Evolutionary conservation across 805 yeast species (phyloP).

Genomic region (Cyberlindnera maritima): DNA sequence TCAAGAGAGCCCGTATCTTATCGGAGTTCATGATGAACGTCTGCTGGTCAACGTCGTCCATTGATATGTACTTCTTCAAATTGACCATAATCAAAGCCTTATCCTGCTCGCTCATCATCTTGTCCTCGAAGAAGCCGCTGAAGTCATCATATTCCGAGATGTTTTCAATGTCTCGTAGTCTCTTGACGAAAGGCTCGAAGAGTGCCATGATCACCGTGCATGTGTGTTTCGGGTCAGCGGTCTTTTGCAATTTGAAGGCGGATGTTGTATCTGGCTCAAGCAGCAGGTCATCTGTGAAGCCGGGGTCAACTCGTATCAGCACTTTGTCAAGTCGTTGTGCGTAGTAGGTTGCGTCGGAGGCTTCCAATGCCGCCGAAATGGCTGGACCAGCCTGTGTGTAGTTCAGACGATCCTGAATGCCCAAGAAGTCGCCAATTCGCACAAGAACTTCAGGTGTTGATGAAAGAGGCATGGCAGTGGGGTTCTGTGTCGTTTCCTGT

Average conservation of each 20-base stretch:
- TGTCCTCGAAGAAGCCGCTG: slow-evolving; percentile 16
- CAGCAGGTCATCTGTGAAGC: slow-evolving; percentile 16
- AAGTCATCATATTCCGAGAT: slow-evolving; percentile 12
- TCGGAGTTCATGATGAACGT: slow-evolving; percentile 2
- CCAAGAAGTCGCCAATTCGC: slow-evolving; percentile 14
- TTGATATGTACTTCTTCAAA: slow-evolving; percentile 14
- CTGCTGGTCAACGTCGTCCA: slow-evolving; percentile 24
- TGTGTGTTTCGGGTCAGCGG: slow-evolving; percentile 22
- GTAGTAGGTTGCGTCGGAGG: slow-evolving; percentile 15
- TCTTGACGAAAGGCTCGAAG: slow-evolving; percentile 14
- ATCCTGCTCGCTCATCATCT: slow-evolving; percentile 23
- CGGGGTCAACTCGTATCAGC: slow-evolving; percentile 18
- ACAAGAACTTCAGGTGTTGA: slow-evolving; percentile 9
- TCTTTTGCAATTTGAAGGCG: slow-evolving; percentile 16
- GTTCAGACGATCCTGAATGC: slow-evolving; percentile 22
- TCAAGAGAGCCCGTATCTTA: slow-evolving; percentile 16
- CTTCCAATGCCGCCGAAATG: slow-evolving; percentile 6
- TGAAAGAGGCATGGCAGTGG: slow-evolving; percentile 1
- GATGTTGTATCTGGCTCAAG: slow-evolving; percentile 16
- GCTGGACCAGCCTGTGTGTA: slow-evolving; percentile 10
- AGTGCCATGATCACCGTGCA: slow-evolving; percentile 7
- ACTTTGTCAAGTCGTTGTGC: slow-evolving; percentile 10
- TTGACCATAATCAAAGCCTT: slow-evolving; percentile 24
- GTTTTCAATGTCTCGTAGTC: slow-evolving; percentile 6
- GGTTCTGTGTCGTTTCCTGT: no score